Evolutionary conservation across 805 yeast species (phyloP).

Genomic region (Yarrowia alimentaria): DNA sequence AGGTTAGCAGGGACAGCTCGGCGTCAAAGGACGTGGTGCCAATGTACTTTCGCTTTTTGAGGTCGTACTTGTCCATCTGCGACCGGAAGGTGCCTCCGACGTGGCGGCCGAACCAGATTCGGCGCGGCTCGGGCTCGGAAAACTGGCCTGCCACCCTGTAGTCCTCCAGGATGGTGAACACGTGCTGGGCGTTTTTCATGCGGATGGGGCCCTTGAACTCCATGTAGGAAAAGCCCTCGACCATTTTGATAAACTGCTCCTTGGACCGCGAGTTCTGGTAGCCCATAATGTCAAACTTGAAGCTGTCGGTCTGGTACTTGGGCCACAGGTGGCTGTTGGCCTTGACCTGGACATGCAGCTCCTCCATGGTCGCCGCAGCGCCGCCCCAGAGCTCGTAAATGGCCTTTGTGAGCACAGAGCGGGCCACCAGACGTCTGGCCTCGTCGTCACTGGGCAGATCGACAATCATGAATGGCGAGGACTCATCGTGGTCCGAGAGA

Average conservation of each 20-base stretch:
- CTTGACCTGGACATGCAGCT: slow-evolving; percentile 55
- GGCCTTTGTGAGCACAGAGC: slow-evolving; percentile 70
- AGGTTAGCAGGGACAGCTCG: slow-evolving; percentile 80
- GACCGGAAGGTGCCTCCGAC: slow-evolving; percentile 65
- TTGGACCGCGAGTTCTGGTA: slow-evolving; percentile 65
- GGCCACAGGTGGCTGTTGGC: slow-evolving; percentile 36
- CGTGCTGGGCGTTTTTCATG: slow-evolving; percentile 72
- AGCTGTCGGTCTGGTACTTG: slow-evolving; percentile 49
- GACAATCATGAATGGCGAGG: slow-evolving; percentile 68
- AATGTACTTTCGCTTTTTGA: slow-evolving; percentile 77
- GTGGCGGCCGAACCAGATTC: slow-evolving; percentile 73
- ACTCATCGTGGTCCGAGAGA: slow-evolving; percentile 54
- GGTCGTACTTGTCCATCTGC: slow-evolving; percentile 72
- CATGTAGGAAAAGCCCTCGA: slow-evolving; percentile 70
- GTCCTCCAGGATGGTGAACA: slow-evolving; percentile 72
- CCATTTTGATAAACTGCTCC: slow-evolving; percentile 54
- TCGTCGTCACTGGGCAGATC: slow-evolving; percentile 62
- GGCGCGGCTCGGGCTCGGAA: slow-evolving; percentile 51
- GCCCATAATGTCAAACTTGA: slow-evolving; percentile 79
- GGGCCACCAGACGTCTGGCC: slow-evolving; percentile 60
- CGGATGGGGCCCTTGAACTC: slow-evolving; percentile 73
- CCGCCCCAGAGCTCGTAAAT: slow-evolving; percentile 83
- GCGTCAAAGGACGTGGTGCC: slow-evolving; percentile 98
- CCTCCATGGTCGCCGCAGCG: slow-evolving; percentile 53
- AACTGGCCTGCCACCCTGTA: slow-evolving; percentile 47